Evolutionary conservation across 2,329 filamentous ascomycete species (phyloP).

Genomic region (Nigrospora sphaerica): DNA sequence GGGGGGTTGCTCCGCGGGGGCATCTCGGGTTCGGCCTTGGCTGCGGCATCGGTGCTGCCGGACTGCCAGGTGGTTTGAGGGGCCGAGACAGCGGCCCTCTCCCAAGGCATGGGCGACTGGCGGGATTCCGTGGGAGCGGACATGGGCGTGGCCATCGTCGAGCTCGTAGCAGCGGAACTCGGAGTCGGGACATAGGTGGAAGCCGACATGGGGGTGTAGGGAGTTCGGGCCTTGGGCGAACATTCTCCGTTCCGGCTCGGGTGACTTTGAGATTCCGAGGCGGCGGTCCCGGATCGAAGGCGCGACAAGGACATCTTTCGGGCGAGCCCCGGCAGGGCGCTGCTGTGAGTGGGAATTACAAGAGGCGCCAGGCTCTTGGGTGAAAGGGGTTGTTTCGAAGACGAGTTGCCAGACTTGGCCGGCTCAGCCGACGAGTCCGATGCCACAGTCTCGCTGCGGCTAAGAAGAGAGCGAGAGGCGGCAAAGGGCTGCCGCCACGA

Average conservation of each 20-base stretch:
- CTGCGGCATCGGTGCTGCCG: slow-evolving; percentile 14
- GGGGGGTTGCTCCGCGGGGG: slow-evolving; percentile 8
- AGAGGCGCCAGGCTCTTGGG: slow-evolving; percentile 49
- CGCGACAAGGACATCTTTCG: slow-evolving; percentile 35
- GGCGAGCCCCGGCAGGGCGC: slow-evolving; percentile 22
- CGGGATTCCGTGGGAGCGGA: slow-evolving; percentile 40
- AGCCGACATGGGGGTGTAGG: slow-evolving; percentile 35
- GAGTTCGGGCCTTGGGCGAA: slow-evolving; percentile 37
- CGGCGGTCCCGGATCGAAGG: slow-evolving; percentile 37
- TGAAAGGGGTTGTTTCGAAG: slow-evolving; percentile 33
- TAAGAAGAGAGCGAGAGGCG: slow-evolving; percentile 21
- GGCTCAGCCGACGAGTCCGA: no score
- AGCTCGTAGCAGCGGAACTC: slow-evolving; percentile 33
- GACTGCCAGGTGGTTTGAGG: slow-evolving; percentile 20
- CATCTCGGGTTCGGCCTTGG: slow-evolving; percentile 23
- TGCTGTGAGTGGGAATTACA: slow-evolving; percentile 41
- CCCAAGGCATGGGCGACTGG: slow-evolving; percentile 37
- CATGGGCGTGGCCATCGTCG: slow-evolving; percentile 39
- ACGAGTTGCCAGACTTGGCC: no score
- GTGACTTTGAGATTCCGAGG: slow-evolving; percentile 30
- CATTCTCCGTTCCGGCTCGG: slow-evolving; percentile 34
- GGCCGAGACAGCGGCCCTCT: slow-evolving; percentile 19
- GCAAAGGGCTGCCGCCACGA: slow-evolving; percentile 37
- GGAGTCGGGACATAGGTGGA: slow-evolving; percentile 34
- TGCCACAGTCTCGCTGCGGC: no score